Evolutionary conservation across 2,329 filamentous ascomycete genomes (phyloP), one percentile per base, ranked within the genome.

Genomic region (Alternaria hordeiaustralica): DNA sequence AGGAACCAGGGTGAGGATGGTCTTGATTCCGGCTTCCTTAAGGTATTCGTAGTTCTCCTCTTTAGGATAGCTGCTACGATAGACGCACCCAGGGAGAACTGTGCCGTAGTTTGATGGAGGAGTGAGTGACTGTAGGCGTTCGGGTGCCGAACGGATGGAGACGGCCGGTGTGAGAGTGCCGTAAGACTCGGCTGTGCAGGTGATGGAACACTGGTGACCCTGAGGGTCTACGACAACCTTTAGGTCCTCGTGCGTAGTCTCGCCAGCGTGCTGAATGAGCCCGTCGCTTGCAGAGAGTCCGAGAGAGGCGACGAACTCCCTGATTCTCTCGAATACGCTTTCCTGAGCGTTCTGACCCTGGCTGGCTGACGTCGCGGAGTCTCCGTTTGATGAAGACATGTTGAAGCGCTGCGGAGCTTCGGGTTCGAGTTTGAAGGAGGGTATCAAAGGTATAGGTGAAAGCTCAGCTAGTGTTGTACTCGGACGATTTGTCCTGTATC

Each of bases 1-100:
- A 4, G 83, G 81, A 33, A 88, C 86, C 41, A 88, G 78, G 13
- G 84, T 87, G 88, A 97, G 85, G 61, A 97, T 90, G 15, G 91
- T 95, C 82, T 92, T 94, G 65, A 97, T 83, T 11, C 87, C 84
- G 54, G 97, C 83, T 25, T 83, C 84, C 71, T 86, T 82, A 58
- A 97, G 82, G 73, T 92, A 95, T 4, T 84, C 83, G 67, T 92
- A 91, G 74, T 97, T 90, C 60, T 89, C 86, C 6, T 85, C 79
- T 65, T 88, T 83, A 3, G 94, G 94, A 75, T 94, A 97, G 68
- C 90, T 91, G 79, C 92, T 95, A 56, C 94, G 88, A 77, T 93
- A 97, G 26, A 97, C 85, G 11, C 89, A 84, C 9, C 90, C 90
- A 7, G 89, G 87, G 20, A 90, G 82, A 20, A 97, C 90, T 26